These are phyloP conservation scores for Aspergillus tamarii DNA, from an alignment of 2,329 filamentous ascomycete genomes.

Conservation along the genomic window DNA sequence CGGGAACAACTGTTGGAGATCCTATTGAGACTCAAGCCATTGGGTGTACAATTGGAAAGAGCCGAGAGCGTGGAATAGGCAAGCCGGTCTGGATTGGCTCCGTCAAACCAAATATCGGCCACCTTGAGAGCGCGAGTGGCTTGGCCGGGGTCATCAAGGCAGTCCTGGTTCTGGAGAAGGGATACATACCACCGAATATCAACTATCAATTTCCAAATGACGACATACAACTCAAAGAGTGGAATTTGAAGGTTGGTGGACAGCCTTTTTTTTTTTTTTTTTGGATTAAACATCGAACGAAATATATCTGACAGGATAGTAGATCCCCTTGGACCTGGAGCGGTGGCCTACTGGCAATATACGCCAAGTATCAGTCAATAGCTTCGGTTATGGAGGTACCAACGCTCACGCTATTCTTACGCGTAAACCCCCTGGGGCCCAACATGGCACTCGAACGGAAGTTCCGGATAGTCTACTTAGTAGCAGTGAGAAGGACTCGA, in stretches of 20 bases:
- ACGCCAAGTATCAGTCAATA: constrained; percentile 8
- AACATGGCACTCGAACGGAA: too few species aligned
- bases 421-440: too few species aligned
- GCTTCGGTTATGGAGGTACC: constrained; percentile 18
- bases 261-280: too few species aligned
- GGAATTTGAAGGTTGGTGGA: neutral
- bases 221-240: neutral
- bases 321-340: too few species aligned
- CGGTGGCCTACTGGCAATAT: too few species aligned
- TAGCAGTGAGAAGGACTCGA: too few species aligned
- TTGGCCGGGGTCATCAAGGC: constrained; percentile 47
- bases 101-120: constrained; percentile 23
- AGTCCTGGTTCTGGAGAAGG: constrained; percentile 47
- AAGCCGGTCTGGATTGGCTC: constrained; percentile 11
- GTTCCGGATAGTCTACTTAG: too few species aligned
- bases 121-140: constrained; percentile 39
- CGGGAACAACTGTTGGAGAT: constrained; percentile 38
- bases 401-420: constrained; percentile 14
- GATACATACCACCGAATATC: constrained; percentile 46
- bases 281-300: too few species aligned
- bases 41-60: constrained; percentile 12
- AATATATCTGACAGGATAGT: too few species aligned
- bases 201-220: constrained; percentile 20
- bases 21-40: constrained; percentile 21
- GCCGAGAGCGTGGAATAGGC: neutral